These are phyloP conservation scores for Phytophthora hibernalis DNA, from an alignment of 352 stramenopile species.

Conservation along the genomic window DNA sequence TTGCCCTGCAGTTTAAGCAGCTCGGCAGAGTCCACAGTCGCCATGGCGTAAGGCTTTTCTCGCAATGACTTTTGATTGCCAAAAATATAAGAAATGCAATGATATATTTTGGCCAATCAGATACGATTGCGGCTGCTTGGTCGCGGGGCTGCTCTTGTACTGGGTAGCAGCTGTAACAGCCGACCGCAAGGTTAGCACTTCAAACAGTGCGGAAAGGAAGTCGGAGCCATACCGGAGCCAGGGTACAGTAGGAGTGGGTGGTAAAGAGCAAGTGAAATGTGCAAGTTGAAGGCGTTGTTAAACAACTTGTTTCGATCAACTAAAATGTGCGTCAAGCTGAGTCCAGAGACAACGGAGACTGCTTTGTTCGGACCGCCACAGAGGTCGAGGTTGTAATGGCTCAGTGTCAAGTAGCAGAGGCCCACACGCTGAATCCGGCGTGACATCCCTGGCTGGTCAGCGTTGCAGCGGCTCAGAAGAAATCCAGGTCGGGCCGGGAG, in stretches of 20 bases:
- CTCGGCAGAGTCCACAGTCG: slow-evolving; percentile 59
- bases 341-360: background rate
- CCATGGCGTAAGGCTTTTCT: slow-evolving; percentile 18
- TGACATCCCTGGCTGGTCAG: background rate
- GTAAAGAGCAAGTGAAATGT: background rate
- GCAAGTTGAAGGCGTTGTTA: background rate
- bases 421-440: background rate
- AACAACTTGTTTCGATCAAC: background rate
- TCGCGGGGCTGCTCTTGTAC: no score
- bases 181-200: no score
- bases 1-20: slow-evolving; percentile 85
- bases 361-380: background rate
- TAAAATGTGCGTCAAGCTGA: background rate
- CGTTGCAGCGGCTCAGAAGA: background rate
- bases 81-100: no score
- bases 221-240: no score
- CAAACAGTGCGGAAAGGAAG: no score
- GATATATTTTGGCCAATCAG: no score
- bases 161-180: no score
- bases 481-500: background rate
- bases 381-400: background rate
- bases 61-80: no score
- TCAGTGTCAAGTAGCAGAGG: background rate
- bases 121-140: no score
- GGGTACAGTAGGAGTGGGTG: no score